Conservation (phyloP, 176 grass and related monocot species). For the Areca catechu region DNA sequence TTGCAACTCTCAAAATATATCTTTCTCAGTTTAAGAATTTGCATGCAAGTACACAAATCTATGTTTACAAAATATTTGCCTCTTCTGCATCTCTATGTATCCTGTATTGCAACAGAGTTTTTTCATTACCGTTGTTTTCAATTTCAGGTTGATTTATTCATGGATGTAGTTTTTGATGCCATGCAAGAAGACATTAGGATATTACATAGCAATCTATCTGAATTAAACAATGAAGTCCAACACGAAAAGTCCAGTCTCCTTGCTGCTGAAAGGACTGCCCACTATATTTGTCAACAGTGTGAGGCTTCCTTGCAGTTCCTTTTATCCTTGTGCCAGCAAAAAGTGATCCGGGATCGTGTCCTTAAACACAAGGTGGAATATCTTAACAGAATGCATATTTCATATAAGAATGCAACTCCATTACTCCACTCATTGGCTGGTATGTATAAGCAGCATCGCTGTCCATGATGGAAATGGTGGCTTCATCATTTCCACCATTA, state of each 20-base stretch:
- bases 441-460: too few relatives aligned
- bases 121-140: neutral
- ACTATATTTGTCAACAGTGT: conserved; percentile 82
- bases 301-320: conserved; percentile 92
- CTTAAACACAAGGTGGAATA: conserved; percentile 69
- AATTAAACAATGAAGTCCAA: conserved; percentile 27
- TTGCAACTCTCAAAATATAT: too few relatives aligned
- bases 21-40: too few relatives aligned
- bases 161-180: conserved; percentile 84
- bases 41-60: too few relatives aligned
- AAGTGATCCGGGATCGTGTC: conserved; percentile 73
- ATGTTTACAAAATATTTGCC: too few relatives aligned
- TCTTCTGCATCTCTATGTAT: too few relatives aligned
- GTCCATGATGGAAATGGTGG: too few relatives aligned
- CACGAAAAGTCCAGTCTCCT: conserved; percentile 14
- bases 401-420: conserved; percentile 3
- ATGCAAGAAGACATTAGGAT: conserved; percentile 76
- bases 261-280: conserved; percentile 33
- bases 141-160: conserved; percentile 78
- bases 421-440: too few relatives aligned
- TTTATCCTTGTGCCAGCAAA: conserved; percentile 83
- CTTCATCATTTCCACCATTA: too few relatives aligned
- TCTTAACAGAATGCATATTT: conserved; percentile 14
- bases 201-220: conserved; percentile 40
- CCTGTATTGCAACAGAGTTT: neutral